Percentiles rank a stretch among this genome's conserved stretches.
phyloP scores from a whole-genome alignment of 1,284 basidiomycete species.

The Cystobasidium slooffiae region DNA sequence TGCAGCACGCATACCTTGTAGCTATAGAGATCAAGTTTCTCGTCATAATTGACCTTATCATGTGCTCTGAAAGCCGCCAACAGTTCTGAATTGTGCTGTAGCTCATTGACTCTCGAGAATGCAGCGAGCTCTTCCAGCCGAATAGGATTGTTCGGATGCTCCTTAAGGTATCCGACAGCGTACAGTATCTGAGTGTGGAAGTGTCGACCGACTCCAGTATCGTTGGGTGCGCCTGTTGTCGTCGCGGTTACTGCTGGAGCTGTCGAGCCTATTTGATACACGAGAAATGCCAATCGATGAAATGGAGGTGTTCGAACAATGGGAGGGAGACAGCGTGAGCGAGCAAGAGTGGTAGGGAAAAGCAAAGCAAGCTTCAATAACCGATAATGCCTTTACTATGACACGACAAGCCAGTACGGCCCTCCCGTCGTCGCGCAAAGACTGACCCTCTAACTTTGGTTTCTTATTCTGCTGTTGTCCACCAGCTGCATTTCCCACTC shows the following conservation, averaged over 20 bases:
- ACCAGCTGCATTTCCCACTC: conserved; percentile 4
- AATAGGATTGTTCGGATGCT: conserved; percentile 48
- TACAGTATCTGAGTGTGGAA: conserved; percentile 85
- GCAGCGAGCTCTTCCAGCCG: conserved; percentile 53
- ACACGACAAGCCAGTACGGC: too few species aligned
- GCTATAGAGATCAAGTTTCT: conserved; percentile 79
- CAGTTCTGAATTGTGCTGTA: conserved; percentile 72
- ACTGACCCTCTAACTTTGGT: conserved; percentile 36
- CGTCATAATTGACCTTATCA: conserved; percentile 75
- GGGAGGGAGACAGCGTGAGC: background rate
- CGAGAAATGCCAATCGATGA: background rate
- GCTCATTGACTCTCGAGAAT: conserved; percentile 52
- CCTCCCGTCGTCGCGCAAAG: background rate
- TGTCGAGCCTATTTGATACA: background rate
- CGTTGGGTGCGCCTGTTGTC: conserved; percentile 65
- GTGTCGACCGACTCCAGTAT: conserved; percentile 78
- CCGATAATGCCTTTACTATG: background rate
- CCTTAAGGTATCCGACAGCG: conserved; percentile 77
- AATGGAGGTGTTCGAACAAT: background rate
- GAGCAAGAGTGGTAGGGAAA: background rate
- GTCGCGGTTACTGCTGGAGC: background rate
- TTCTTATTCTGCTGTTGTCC: conserved; percentile 25
- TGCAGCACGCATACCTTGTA: conserved; percentile 71
- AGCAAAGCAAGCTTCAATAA: conserved; percentile 9
- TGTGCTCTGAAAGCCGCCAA: conserved; percentile 78